A percentile compares a stretch with the other conserved stretches of the same genome.
phyloP scores from a whole-genome alignment of 345 rosid genomes.

The Kandelia obovata region DNA sequence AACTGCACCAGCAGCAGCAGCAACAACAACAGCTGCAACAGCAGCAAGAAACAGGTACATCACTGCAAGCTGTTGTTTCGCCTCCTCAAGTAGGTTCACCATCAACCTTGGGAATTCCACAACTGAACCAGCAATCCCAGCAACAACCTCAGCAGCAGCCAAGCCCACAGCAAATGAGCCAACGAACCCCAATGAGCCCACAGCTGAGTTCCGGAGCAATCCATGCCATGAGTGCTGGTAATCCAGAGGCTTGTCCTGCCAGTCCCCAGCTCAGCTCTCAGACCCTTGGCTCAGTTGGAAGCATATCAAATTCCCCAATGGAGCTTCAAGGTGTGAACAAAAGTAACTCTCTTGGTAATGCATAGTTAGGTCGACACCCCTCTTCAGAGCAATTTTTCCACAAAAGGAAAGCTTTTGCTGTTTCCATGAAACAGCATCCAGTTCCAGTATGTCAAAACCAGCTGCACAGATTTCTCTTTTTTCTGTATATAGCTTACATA shows the following conservation, averaged over 20 bases:
- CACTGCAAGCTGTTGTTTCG: constrained; percentile 73
- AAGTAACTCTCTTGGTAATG: constrained; percentile 53
- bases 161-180: constrained; percentile 86
- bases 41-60: constrained; percentile 51
- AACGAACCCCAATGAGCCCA: constrained; percentile 86
- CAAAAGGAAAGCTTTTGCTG: neutral
- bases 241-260: constrained; percentile 77
- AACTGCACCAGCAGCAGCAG: constrained; percentile 36
- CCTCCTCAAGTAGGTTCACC: constrained; percentile 77
- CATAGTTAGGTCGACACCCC: neutral
- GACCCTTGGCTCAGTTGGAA: constrained; percentile 87
- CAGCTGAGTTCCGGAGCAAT: constrained; percentile 78
- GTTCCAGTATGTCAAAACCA: neutral
- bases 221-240: constrained; percentile 70
- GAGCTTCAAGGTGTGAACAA: constrained; percentile 84
- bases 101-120: constrained; percentile 62
- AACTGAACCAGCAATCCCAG: constrained; percentile 51
- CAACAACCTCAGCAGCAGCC: constrained; percentile 60
- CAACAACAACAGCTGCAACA: constrained; percentile 28
- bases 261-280: constrained; percentile 96
- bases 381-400: neutral
- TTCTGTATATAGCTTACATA: neutral
- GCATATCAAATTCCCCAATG: constrained; percentile 87
- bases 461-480: neutral
- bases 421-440: too few species aligned